A percentile compares a stretch with the other conserved stretches of the same genome.
These are phyloP conservation scores for Cubamyces sp. DNA, from an alignment of 768 basidiomycete species.

Conservation along the genomic window DNA sequence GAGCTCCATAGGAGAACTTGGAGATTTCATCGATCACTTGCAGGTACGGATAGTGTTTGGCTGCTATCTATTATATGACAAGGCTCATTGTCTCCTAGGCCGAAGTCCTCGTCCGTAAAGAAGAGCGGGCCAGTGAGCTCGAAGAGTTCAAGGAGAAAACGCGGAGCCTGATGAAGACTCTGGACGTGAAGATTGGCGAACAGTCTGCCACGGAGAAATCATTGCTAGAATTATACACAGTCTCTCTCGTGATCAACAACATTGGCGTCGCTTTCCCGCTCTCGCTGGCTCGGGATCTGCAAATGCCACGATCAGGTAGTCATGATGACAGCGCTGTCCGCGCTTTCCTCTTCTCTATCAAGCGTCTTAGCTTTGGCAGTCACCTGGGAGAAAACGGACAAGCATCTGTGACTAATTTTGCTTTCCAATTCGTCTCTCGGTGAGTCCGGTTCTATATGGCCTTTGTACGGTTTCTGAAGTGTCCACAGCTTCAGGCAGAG, in stretches of 20 bases:
- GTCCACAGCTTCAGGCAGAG: slow-evolving; percentile 78
- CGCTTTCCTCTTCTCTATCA: slow-evolving; percentile 87
- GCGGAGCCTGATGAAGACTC: slow-evolving; percentile 69
- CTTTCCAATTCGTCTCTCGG: slow-evolving; percentile 85
- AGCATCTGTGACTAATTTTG: slow-evolving; percentile 70
- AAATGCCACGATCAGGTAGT: slow-evolving; percentile 46
- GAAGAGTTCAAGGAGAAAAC: slow-evolving; percentile 85
- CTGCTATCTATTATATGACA: slow-evolving; percentile 15
- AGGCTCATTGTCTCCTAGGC: slow-evolving; percentile 45
- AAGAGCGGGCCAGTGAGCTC: slow-evolving; percentile 77
- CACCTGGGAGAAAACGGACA: slow-evolving; percentile 80
- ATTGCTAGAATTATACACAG: slow-evolving; percentile 59
- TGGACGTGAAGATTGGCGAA: slow-evolving; percentile 65
- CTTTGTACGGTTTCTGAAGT: not conserved
- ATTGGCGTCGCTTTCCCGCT: slow-evolving; percentile 94
- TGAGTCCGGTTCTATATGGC: slow-evolving; percentile 39
- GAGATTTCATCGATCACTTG: slow-evolving; percentile 85
- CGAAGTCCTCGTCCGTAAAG: slow-evolving; percentile 74
- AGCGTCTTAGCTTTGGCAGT: slow-evolving; percentile 71
- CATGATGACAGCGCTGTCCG: slow-evolving; percentile 54
- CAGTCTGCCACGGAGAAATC: slow-evolving; percentile 38
- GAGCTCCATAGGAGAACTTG: slow-evolving; percentile 87
- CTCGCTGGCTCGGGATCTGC: slow-evolving; percentile 60
- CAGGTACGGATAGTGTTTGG: slow-evolving; percentile 52
- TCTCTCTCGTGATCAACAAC: slow-evolving; percentile 60